phyloP scores from a whole-genome alignment of 2,329 filamentous ascomycete genomes.

The Fusarium vanettenii region DNA sequence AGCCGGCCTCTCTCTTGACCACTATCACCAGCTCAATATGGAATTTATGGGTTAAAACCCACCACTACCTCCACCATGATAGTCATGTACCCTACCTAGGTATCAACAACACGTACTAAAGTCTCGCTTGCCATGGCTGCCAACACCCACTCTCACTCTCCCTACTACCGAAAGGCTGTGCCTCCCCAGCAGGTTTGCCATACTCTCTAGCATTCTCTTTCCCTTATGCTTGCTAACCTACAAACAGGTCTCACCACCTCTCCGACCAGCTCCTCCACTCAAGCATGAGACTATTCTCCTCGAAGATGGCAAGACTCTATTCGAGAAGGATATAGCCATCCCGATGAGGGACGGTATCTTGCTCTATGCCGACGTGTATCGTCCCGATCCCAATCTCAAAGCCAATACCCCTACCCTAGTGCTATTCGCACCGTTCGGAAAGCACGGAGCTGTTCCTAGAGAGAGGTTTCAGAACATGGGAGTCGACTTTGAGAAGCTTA shows the following conservation, averaged over 20 bases:
- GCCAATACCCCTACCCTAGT: slow-evolving; percentile 1
- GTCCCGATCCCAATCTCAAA: neutral
- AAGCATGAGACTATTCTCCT: neutral
- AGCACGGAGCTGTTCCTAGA: slow-evolving; percentile 7
- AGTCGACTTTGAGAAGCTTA: neutral
- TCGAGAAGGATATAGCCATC: neutral
- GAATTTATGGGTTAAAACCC: neutral
- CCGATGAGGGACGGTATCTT: neutral
- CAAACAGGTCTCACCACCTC: neutral
- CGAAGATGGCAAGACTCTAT: neutral
- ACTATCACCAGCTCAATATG: neutral
- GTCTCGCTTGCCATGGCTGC: neutral
- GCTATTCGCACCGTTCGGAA: slow-evolving; percentile 10
- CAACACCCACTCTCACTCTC: neutral
- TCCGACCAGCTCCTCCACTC: neutral
- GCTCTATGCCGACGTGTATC: neutral
- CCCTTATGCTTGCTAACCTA: neutral
- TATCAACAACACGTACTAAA: neutral
- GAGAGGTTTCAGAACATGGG: slow-evolving; percentile 9
- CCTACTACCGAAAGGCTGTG: neutral
- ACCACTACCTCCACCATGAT: neutral
- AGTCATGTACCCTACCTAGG: neutral
- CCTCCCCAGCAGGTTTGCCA: neutral
- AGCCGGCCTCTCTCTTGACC: neutral
- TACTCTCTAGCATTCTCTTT: neutral